Base-by-base conservation (phyloP, 2,329 filamentous ascomycete species). In the Cryoendolithus antarcticus region DNA sequence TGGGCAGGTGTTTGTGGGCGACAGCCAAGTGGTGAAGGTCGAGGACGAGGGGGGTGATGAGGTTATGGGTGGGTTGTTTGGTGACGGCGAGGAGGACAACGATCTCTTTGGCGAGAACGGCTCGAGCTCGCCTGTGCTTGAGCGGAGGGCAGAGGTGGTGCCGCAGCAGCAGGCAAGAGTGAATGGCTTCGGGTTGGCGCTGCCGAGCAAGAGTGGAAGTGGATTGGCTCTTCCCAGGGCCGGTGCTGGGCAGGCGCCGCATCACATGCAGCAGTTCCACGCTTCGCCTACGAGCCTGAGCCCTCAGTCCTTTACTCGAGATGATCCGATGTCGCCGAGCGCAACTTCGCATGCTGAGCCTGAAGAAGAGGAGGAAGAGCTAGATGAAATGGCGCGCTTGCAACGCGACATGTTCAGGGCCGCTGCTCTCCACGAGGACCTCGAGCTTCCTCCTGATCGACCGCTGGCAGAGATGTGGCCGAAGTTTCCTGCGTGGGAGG, bases 401-500 rank as follows among this genome's bases (percentile, higher is more conserved):
- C 59, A 62, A 40, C 44, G 48, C 32, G 49, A 47, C 3, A 48
- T 62, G 10, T 57, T 62, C 40, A 49, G 45, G 45, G 13, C 24
- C 3, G 24, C 24, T 6, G 24, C 24, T 6, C 24, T 27, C 24
- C 24, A 27, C 7, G 24, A 27, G 24, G 24, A 27, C 24, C 24
- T 27, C 24, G 24, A 27, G 24, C 24, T 27, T 27, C 24, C 24
- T 27, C 24, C 24, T 6, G 24, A 27, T 4, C 24, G 24, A 27
- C 24, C 24, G 24, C 24, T 27, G 24, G 24, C 24, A 27, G 24
- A 27, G 24, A 27, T 27, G 24, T 27, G 24, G 24, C 24, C 24
- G 24, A 27, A 35, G 40, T 42, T 42, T 11, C 40, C 40, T n/a
- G 38, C 34, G 15, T 42, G 40, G 40, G 75, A 85, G 47, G 77